Conservation (phyloP, 106 monocot species). For the Apostasia shenzhenica region DNA sequence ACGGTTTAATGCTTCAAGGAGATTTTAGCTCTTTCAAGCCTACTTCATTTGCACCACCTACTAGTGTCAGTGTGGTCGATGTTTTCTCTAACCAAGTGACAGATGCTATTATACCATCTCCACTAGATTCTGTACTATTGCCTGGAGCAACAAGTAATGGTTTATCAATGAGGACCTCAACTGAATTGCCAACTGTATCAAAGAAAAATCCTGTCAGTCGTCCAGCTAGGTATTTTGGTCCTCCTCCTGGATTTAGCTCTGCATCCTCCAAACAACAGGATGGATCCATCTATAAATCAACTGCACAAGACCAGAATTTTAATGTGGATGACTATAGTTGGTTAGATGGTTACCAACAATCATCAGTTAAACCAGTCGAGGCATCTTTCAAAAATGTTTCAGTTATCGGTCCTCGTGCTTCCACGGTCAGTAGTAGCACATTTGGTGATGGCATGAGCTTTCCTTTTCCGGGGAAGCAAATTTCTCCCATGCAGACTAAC, state of each 20-base stretch:
- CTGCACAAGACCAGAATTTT: constrained; percentile 14
- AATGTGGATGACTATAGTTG: constrained; percentile 78
- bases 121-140: constrained; percentile 30
- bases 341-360: constrained; percentile 69
- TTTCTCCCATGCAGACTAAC: constrained; percentile 19
- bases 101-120: constrained; percentile 34
- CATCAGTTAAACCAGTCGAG: constrained; percentile 22
- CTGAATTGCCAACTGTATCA: constrained; percentile 15
- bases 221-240: constrained; percentile 69
- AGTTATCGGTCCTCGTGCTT: constrained; percentile 5
- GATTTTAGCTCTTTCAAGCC: constrained; percentile 18
- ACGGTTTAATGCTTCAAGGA: constrained; percentile 27
- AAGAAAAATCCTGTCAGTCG: constrained; percentile 75
- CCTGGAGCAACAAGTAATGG: constrained; percentile 23
- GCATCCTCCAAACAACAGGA: constrained; percentile 32
- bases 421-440: constrained; percentile 9
- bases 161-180: constrained; percentile 17
- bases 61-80: background rate
- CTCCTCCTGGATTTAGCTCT: constrained; percentile 83
- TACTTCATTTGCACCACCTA: constrained; percentile 9
- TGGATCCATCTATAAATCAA: constrained; percentile 5
- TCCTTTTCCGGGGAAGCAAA: constrained; percentile 72
- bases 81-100: constrained; percentile 12
- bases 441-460: constrained; percentile 32
- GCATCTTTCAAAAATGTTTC: constrained; percentile 15